These are phyloP conservation scores for Colletotrichum liaoningense DNA, from an alignment of 2,329 filamentous ascomycete genomes.

Conservation along the genomic window DNA sequence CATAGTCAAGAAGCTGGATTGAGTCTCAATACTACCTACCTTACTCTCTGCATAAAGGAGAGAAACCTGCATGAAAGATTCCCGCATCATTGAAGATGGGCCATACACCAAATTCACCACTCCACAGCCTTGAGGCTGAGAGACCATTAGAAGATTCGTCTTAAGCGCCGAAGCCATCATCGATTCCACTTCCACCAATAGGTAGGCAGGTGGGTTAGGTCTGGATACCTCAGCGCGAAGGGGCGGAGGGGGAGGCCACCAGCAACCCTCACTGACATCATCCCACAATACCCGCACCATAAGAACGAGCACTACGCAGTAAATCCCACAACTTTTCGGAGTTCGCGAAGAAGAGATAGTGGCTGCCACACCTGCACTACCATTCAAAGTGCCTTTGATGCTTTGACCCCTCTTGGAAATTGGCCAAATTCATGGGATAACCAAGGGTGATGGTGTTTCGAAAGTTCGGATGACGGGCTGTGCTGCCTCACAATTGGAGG, in stretches of 20 bases:
- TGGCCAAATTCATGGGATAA: constrained; percentile 16
- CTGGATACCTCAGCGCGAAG: not conserved
- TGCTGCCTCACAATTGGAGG: constrained; percentile 32
- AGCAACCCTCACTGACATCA: constrained; percentile 22
- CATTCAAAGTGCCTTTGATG: not conserved
- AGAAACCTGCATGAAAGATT: constrained; percentile 1
- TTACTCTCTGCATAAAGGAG: constrained; percentile 15
- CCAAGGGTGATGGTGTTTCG: constrained; percentile 25
- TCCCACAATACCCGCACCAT: not conserved
- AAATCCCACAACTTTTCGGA: not conserved
- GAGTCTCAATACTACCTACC: not conserved
- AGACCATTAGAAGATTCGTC: not conserved
- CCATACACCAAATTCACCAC: not conserved
- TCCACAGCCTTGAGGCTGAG: not conserved
- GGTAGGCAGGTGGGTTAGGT: not conserved
- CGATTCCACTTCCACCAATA: not conserved
- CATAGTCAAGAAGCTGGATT: not conserved
- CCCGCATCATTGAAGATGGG: not conserved
- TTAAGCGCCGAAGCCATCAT: not conserved
- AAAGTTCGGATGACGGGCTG: constrained; percentile 35
- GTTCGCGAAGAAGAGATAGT: constrained; percentile 10
- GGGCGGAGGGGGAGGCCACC: constrained; percentile 12
- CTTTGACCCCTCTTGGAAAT: constrained; percentile 21
- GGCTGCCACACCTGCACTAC: constrained; percentile 4
- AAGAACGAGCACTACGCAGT: not conserved